These are phyloP conservation scores for Dillenia turbinata DNA, from an alignment of 164 flowering plant genomes.

Conservation along the genomic window DNA sequence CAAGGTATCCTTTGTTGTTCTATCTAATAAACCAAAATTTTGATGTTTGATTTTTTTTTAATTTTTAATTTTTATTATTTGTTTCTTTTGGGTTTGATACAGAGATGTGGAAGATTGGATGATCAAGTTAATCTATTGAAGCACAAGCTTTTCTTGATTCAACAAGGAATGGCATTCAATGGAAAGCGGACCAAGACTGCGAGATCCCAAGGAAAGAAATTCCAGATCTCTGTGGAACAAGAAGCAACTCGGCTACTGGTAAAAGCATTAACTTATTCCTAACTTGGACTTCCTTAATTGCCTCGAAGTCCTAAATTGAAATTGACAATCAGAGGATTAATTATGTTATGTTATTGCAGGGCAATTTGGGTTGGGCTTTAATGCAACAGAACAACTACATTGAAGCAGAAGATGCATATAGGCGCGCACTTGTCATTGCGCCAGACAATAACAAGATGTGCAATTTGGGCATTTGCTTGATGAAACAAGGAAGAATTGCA, in stretches of 20 bases:
- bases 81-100: conserved; percentile 5
- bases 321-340: background rate
- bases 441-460: conserved; percentile 98
- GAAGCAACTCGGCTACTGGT: conserved; percentile 96
- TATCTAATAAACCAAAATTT: background rate
- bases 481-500: conserved; percentile 85
- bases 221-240: conserved; percentile 94
- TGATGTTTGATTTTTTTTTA: background rate
- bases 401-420: conserved; percentile 86
- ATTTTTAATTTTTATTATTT: background rate
- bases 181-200: conserved; percentile 99
- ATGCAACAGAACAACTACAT: conserved; percentile 91
- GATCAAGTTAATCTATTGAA: conserved; percentile 81
- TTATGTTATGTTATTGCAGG: conserved; percentile 38
- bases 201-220: conserved; percentile 96
- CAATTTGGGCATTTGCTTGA: conserved; percentile 93
- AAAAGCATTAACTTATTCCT: conserved; percentile 1
- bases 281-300: background rate
- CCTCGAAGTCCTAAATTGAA: background rate
- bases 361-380: conserved; percentile 97
- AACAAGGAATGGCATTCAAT: conserved; percentile 94
- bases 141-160: conserved; percentile 79
- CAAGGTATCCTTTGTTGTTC: conserved; percentile 50
- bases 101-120: conserved; percentile 98
- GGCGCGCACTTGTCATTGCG: conserved; percentile 74